Conservation (phyloP, 192 early-diverging fungal genomes). For the Umbelopsis ramanniana region DNA sequence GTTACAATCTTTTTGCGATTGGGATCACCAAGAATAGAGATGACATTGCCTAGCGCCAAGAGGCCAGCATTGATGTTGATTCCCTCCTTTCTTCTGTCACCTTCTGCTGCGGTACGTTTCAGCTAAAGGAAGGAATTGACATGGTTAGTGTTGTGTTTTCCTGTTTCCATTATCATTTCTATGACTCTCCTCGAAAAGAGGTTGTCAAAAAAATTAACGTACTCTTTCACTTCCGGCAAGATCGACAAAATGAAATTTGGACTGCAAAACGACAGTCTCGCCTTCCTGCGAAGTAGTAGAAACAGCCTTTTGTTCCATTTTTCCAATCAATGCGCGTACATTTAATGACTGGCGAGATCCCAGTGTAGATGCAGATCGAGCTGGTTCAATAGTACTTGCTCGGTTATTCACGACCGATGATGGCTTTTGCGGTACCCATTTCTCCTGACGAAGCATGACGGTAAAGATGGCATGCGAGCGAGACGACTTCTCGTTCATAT, state of each 20-base stretch:
- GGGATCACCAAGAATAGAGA: constrained; percentile 90
- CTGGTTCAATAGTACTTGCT: not conserved
- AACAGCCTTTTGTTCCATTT: constrained; percentile 37
- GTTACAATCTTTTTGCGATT: constrained; percentile 44
- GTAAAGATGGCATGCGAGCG: constrained; percentile 98
- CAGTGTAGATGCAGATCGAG: not conserved
- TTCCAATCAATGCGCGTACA: constrained; percentile 33
- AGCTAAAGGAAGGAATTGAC: constrained; percentile 41
- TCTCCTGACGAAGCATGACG: constrained; percentile 82
- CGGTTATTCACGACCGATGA: not conserved
- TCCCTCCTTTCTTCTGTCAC: constrained; percentile 93
- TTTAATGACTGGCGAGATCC: constrained; percentile 24
- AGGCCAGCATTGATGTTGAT: constrained; percentile 97
- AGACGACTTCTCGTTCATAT: constrained; percentile 96
- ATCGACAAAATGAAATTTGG: constrained; percentile 99
- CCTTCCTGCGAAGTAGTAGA: constrained; percentile 41
- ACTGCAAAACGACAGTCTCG: constrained; percentile 63
- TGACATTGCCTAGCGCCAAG: constrained; percentile 96
- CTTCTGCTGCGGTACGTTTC: constrained; percentile 90
- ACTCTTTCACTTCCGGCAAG: constrained; percentile 92
- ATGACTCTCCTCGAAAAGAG: no score
- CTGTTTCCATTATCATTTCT: not conserved
- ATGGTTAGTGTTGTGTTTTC: not conserved
- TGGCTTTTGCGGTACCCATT: constrained; percentile 43
- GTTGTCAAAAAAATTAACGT: no score